phyloP scores from a whole-genome alignment of 768 basidiomycete species.

The Lentinula guzmanii region DNA sequence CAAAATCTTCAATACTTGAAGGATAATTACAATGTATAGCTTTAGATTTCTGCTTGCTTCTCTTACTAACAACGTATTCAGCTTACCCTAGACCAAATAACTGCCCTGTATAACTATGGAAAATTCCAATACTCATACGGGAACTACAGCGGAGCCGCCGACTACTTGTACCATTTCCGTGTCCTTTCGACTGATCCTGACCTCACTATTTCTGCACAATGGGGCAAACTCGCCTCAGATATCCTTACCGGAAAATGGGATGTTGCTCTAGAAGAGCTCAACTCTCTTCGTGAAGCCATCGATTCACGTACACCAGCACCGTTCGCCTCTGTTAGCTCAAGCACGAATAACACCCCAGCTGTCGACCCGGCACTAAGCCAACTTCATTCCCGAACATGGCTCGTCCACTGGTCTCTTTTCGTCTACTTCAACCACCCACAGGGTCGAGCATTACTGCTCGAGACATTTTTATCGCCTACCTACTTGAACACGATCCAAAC shows the following conservation, averaged over 20 bases:
- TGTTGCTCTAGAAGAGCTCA: conserved; percentile 90
- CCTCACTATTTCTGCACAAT: conserved; percentile 93
- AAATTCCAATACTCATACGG: conserved; percentile 99
- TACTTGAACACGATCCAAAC: conserved; percentile 99
- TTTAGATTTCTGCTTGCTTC: conserved; percentile 1
- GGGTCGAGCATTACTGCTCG: conserved; percentile 86
- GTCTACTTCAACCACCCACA: conserved; percentile 97
- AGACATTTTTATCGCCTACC: conserved; percentile 92
- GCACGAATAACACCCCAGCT: conserved; percentile 28
- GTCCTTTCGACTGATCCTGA: conserved; percentile 92
- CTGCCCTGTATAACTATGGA: conserved; percentile 94
- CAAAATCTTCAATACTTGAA: conserved; percentile 94
- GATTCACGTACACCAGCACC: conserved; percentile 64
- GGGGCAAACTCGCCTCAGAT: conserved; percentile 97
- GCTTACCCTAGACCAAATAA: conserved; percentile 95
- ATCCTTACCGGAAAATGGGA: conserved; percentile 96
- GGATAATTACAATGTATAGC: conserved; percentile 80
- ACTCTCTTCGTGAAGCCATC: conserved; percentile 88
- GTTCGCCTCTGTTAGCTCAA: conserved; percentile 21
- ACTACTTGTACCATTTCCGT: conserved; percentile 98
- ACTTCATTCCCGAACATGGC: conserved; percentile 92
- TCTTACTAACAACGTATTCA: conserved; percentile 23
- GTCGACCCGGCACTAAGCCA: conserved; percentile 71
- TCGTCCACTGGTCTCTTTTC: conserved; percentile 96
- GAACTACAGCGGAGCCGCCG: conserved; percentile 92